phyloP scores from a whole-genome alignment of 2,329 filamentous ascomycete genomes.

The Xylariaceae sp. region DNA sequence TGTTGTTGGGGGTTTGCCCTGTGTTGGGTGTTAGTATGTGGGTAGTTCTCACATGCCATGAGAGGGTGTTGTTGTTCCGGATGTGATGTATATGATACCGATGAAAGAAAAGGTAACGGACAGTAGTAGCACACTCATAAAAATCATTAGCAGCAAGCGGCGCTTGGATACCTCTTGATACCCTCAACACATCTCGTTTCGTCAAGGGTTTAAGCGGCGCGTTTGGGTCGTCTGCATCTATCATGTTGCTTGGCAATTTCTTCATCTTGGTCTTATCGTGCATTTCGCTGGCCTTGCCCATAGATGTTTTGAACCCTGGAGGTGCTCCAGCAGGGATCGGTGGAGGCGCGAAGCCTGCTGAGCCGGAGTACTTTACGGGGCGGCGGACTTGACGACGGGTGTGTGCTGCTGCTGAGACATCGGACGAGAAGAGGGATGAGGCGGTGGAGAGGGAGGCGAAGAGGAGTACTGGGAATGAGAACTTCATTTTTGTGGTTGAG shows the following conservation, averaged over 20 bases:
- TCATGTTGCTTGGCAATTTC: conserved; percentile 21
- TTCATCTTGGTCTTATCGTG: conserved; percentile 24
- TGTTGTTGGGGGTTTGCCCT: conserved; percentile 30
- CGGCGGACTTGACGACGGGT: conserved; percentile 14
- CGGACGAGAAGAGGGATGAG: conserved; percentile 17
- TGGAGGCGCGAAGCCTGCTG: neutral
- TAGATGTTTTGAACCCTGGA: conserved; percentile 22
- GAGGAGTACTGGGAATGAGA: conserved; percentile 22
- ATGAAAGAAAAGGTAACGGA: conserved; percentile 22
- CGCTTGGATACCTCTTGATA: conserved; percentile 14
- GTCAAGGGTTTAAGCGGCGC: conserved; percentile 11
- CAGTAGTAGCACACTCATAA: conserved; percentile 34
- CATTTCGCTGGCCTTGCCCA: conserved; percentile 19
- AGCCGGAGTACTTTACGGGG: conserved; percentile 14
- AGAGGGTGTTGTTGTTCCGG: neutral
- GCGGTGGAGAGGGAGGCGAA: conserved; percentile 24
- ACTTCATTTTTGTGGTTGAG: conserved; percentile 24
- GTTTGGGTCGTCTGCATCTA: conserved; percentile 13
- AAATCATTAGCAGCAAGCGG: conserved; percentile 29
- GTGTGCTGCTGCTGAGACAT: conserved; percentile 5
- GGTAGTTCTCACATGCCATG: neutral
- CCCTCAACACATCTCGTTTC: conserved; percentile 15
- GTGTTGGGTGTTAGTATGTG: conserved; percentile 1
- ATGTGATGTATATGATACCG: neutral
- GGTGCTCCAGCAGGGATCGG: conserved; percentile 8